Evolutionary conservation across 2,329 filamentous ascomycete genomes (phyloP).

Genomic region (Nakataea oryzae): DNA sequence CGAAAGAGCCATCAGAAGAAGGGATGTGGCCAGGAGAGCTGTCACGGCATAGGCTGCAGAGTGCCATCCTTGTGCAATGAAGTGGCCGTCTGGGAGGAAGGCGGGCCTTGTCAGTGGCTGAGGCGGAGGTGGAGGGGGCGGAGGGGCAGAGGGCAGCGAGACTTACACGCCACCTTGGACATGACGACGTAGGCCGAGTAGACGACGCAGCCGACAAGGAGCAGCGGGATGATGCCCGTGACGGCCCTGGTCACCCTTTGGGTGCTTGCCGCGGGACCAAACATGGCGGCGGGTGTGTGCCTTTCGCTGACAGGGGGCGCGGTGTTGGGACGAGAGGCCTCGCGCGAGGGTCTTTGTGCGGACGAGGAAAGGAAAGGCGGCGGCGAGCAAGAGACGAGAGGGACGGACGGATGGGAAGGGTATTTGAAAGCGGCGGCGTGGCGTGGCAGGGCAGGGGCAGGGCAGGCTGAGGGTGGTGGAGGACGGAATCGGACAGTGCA

Average conservation of each 20-base stretch:
- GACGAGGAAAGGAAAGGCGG: neutral
- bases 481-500: no score
- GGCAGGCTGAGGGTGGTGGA: neutral
- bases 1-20: constrained; percentile 41
- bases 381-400: no score
- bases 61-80: neutral
- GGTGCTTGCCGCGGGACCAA: constrained; percentile 1
- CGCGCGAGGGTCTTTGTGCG: no score
- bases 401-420: neutral
- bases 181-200: constrained; percentile 66
- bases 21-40: constrained; percentile 61
- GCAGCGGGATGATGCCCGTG: constrained; percentile 56
- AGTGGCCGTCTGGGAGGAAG: neutral
- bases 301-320: neutral
- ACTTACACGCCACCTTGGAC: constrained; percentile 56
- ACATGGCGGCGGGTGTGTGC: neutral
- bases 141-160: constrained; percentile 2
- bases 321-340: no score
- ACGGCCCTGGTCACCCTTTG: neutral
- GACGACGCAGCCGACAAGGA: constrained; percentile 55
- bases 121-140: neutral
- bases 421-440: neutral
- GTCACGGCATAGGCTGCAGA: constrained; percentile 28
- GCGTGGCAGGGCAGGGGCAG: no score
- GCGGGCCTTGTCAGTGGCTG: neutral